Evolutionary conservation across 257 asterid genomes (phyloP), one percentile per base, ranked within the genome.

Genomic region (Solanum stenotomum): DNA sequence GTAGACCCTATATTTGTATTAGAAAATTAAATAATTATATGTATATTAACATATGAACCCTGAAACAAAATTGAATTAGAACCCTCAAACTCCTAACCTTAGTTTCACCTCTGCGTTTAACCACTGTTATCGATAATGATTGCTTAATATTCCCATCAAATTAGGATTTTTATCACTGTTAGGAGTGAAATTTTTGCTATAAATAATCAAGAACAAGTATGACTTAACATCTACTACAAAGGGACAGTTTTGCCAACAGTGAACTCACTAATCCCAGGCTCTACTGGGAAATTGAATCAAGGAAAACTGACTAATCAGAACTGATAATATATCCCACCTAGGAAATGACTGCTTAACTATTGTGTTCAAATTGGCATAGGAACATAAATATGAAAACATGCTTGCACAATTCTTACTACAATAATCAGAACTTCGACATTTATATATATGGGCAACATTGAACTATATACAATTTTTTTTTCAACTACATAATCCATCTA

Each of bases 281-380:
- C 49, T 42, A 42, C 49, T 42, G 49, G 49, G 49, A 42, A 42
- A 42, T 42, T 42, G 49, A 42, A 42, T 42, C 5, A 42, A 42
- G 3, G 5, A 42, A 42, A 42, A 70, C 8, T 71, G 9, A 70
- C 44, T 88, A 82, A 61, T 61, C 34, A 40, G 56, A 61, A 77
- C 68, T 38, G 86, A 89, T 83, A 40, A 82, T 23, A 88, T 44
- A 89, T 68, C 37, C 79, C 92, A 90, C 90, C 92, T 89, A 35
- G 86, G 83, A 88, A 76, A 44, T 40, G 91, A 92, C 92, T 86
- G 81, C 68, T 29, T 18, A 92, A 78, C 91, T 86, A 10, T 56
- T n/a, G 74, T 46, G 92, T 76, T 91, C 85, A 90, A 90, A 89
- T 89, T 42, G 49, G 49, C 49, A 42, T 42, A 42, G 49, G 49